These are phyloP conservation scores for Furcasterigmium sp. DNA, from an alignment of 2,329 filamentous ascomycete species.

Conservation along the genomic window DNA sequence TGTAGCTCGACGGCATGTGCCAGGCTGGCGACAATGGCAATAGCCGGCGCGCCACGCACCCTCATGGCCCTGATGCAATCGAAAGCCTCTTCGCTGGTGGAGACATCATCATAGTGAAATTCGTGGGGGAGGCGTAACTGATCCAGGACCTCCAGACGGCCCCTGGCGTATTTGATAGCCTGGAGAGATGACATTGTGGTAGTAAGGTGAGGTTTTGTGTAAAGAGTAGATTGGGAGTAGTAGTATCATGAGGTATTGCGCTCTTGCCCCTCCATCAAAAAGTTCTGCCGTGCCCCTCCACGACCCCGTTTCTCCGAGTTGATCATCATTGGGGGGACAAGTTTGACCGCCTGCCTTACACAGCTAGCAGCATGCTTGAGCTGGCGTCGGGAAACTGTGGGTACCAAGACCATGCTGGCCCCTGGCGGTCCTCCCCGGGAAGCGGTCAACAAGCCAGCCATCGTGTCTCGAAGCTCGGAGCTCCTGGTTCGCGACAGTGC, in stretches of 20 bases:
- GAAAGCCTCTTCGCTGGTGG: slow-evolving; percentile 69
- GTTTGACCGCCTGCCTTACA: background rate
- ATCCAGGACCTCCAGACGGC: slow-evolving; percentile 71
- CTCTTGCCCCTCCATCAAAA: slow-evolving; percentile 10
- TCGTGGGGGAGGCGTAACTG: slow-evolving; percentile 79
- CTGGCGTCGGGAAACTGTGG: too few relatives aligned
- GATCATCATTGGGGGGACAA: too few relatives aligned
- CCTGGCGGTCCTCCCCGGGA: too few relatives aligned
- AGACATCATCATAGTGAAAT: slow-evolving; percentile 70
- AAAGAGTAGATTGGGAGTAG: background rate
- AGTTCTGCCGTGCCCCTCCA: slow-evolving; percentile 18
- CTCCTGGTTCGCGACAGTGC: too few relatives aligned
- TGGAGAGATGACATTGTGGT: slow-evolving; percentile 54
- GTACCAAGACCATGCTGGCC: too few relatives aligned
- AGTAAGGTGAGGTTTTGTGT: too few relatives aligned
- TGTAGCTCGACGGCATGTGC: slow-evolving; percentile 81
- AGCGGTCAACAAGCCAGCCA: background rate
- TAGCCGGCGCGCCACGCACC: slow-evolving; percentile 79
- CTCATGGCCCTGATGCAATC: slow-evolving; percentile 79
- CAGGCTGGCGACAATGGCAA: slow-evolving; percentile 94
- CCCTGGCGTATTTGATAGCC: slow-evolving; percentile 71
- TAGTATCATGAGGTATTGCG: slow-evolving; percentile 2
- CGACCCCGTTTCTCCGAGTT: too few relatives aligned
- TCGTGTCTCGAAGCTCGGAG: slow-evolving; percentile 1
- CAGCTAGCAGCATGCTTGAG: too few relatives aligned